phyloP scores from a whole-genome alignment of 2,329 filamentous ascomycete species.

The Elsinoe arachidis region DNA sequence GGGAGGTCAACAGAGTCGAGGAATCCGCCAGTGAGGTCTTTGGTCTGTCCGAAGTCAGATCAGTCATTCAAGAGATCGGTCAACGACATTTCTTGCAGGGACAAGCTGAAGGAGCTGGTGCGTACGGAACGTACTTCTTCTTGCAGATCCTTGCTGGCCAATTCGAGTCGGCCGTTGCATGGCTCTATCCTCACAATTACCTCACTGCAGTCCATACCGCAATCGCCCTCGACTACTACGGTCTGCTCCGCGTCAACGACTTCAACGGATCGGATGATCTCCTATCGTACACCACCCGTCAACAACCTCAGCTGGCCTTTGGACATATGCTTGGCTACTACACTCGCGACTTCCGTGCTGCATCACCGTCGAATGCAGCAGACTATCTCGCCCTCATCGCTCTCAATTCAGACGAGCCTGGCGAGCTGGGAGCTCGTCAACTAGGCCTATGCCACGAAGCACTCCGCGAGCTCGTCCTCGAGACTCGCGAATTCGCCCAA shows the following conservation, averaged over 20 bases:
- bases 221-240: conserved; percentile 80
- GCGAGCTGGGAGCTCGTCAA: conserved; percentile 66
- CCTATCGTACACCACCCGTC: conserved; percentile 57
- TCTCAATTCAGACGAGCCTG: conserved; percentile 74
- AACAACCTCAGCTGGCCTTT: conserved; percentile 81
- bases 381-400: conserved; percentile 91
- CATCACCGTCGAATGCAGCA: conserved; percentile 78
- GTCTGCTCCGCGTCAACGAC: conserved; percentile 77
- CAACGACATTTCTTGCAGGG: conserved; percentile 82
- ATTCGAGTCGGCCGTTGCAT: conserved; percentile 88
- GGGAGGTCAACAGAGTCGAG: conserved; percentile 53
- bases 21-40: conserved; percentile 56
- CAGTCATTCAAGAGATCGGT: conserved; percentile 78
- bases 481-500: conserved; percentile 91
- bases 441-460: conserved; percentile 82
- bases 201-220: conserved; percentile 93
- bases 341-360: conserved; percentile 88
- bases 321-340: conserved; percentile 90
- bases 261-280: conserved; percentile 64
- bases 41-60: conserved; percentile 60
- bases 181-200: conserved; percentile 84
- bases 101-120: conserved; percentile 65
- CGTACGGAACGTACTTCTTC: conserved; percentile 87
- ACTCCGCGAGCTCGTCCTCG: conserved; percentile 86
- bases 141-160: conserved; percentile 82